phyloP scores from a whole-genome alignment of 768 basidiomycete genomes.

The Leccinellum rugosiceps region DNA sequence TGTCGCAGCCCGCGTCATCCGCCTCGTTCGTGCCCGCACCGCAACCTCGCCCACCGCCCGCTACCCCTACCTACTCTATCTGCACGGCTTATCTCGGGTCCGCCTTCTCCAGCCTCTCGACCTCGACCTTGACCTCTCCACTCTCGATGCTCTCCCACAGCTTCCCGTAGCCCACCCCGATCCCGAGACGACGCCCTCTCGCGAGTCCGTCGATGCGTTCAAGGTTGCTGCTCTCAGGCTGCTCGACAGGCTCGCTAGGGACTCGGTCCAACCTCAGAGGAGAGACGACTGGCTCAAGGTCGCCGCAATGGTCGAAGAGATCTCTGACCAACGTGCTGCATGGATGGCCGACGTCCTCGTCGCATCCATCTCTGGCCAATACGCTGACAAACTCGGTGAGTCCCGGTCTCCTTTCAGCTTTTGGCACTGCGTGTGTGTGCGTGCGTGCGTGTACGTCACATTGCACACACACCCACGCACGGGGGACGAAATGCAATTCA shows the following conservation, averaged over 20 bases:
- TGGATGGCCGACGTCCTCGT: conserved; percentile 81
- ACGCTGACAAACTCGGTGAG: conserved; percentile 69
- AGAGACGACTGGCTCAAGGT: conserved; percentile 71
- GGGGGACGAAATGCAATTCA: background rate
- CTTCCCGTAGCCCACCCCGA: conserved; percentile 48
- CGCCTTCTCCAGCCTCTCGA: conserved; percentile 45
- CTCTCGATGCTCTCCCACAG: conserved; percentile 33
- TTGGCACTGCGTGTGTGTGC: background rate
- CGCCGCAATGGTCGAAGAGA: conserved; percentile 68
- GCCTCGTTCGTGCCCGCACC: conserved; percentile 63
- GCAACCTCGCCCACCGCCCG: conserved; percentile 30
- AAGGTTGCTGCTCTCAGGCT: conserved; percentile 63
- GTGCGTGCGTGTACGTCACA: background rate
- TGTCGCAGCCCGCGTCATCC: conserved; percentile 66
- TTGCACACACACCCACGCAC: background rate
- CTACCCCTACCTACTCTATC: conserved; percentile 64
- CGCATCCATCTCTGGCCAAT: conserved; percentile 53
- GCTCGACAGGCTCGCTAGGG: conserved; percentile 58
- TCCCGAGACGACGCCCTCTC: conserved; percentile 42
- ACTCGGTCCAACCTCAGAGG: conserved; percentile 41
- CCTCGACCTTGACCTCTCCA: conserved; percentile 24
- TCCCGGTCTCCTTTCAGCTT: conserved; percentile 3
- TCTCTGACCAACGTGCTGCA: conserved; percentile 56
- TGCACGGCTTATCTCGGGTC: conserved; percentile 70
- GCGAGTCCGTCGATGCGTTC: conserved; percentile 61